Evolutionary conservation across 1,284 basidiomycete species (phyloP).

Genomic region (Cutaneotrichosporon cavernicola): DNA sequence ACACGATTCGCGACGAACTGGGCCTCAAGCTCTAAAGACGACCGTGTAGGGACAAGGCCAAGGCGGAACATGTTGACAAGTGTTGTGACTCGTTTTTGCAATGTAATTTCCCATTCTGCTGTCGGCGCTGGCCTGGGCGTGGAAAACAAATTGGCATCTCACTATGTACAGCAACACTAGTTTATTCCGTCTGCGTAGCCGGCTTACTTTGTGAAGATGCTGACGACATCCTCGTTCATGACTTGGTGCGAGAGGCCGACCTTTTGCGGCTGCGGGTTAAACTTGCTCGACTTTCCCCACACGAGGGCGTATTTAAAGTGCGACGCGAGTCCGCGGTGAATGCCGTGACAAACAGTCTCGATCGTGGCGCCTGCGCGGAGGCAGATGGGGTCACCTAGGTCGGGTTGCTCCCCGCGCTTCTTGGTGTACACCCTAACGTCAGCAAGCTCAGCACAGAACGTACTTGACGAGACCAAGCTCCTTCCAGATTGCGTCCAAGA

Average conservation of each 20-base stretch:
- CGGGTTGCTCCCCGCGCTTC: conserved; percentile 89
- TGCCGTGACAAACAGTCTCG: conserved; percentile 89
- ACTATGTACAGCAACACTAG: not conserved
- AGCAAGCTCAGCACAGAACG: conserved; percentile 10
- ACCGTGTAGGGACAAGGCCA: not conserved
- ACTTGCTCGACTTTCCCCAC: conserved; percentile 90
- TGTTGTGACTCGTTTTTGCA: conserved; percentile 2
- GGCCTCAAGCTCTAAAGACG: conserved; percentile 33
- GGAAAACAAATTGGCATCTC: not conserved
- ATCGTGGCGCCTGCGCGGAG: conserved; percentile 87
- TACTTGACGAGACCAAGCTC: conserved; percentile 76
- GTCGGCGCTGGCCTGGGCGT: not conserved
- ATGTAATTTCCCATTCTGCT: conserved; percentile 7
- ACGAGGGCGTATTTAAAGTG: conserved; percentile 87
- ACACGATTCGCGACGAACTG: conserved; percentile 56
- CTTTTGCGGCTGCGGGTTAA: conserved; percentile 88
- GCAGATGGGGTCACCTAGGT: conserved; percentile 89
- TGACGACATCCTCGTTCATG: conserved; percentile 83
- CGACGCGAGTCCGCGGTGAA: conserved; percentile 81
- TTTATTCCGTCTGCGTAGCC: not conserved
- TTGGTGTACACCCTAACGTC: conserved; percentile 76
- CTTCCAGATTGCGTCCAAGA: conserved; percentile 88
- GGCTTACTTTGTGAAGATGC: conserved; percentile 53
- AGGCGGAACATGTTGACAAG: conserved; percentile 8
- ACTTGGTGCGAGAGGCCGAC: conserved; percentile 82